Evolutionary conservation across 1,284 basidiomycete genomes (phyloP).

Genomic region (Melampsora americana): DNA sequence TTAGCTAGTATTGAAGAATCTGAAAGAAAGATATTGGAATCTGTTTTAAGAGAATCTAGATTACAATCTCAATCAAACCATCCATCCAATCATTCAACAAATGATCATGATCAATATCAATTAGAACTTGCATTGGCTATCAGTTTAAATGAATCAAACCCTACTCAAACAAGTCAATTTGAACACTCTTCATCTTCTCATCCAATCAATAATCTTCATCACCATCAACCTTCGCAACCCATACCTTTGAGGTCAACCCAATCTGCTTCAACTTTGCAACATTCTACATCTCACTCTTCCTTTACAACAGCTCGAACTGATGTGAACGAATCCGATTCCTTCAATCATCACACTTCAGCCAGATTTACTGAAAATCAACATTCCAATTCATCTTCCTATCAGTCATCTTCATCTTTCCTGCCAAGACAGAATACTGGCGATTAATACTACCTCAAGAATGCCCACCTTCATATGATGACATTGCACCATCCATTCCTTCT

Average conservation of each 20-base stretch:
- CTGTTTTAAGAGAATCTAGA: background rate
- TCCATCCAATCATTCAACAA: background rate
- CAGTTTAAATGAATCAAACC: conserved; percentile 6
- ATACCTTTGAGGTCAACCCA: background rate
- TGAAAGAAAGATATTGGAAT: background rate
- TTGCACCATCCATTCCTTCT: background rate
- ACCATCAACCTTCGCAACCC: background rate
- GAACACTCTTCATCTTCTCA: background rate
- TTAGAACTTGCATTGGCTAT: conserved; percentile 24
- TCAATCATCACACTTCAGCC: background rate
- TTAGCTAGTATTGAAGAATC: background rate
- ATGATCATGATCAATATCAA: conserved; percentile 10
- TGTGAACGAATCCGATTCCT: background rate
- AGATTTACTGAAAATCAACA: background rate
- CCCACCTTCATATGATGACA: background rate
- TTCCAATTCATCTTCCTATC: background rate
- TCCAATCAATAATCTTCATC: background rate
- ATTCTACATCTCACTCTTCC: background rate
- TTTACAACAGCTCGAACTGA: background rate
- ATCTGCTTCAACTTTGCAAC: background rate
- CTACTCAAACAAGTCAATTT: background rate
- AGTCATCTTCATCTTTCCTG: background rate
- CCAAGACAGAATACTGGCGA: background rate
- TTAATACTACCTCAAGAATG: background rate
- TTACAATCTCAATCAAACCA: background rate